Base-by-base conservation (phyloP, 495 filamentous ascomycete species). In the Astrocystis sublimbata region DNA sequence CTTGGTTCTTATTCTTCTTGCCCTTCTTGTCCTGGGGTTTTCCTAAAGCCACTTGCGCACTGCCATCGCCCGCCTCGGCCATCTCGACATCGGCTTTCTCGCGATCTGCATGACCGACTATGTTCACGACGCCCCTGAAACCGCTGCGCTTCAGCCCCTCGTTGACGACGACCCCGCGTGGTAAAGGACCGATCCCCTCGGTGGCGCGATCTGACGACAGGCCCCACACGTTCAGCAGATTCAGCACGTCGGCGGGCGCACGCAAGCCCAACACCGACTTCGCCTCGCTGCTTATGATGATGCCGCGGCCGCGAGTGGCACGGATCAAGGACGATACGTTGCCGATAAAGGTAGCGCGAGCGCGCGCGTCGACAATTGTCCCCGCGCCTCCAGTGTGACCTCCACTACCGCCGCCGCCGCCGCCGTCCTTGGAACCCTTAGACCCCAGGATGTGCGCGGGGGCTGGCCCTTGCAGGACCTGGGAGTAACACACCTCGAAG, bases 401-500 rank as follows among this genome's bases (percentile, higher is more conserved):
- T 3, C 47, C 46, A 33, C 17, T 17, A 8, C 42, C 30, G 76
- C 45, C 74, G 79, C 65, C 79, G 83, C 28, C 75, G 73, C 57
- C 69, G 76, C 46, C 51, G 7, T 63, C 60, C 28, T 49, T 63
- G 3, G 13, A 8, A 10, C 53, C 54, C 61, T 60, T 56, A 21
- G 35, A 28, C 15, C 24, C 54, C 24, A 60, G 54, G 8, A 52
- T 8, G 9, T 58, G 51, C 41, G 31, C 50, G 4, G 50, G 50
- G 3, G 51, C 41, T 1, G 60, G 60, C 30, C 60, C 45, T 15
- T 76, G 81, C 33, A 91, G 75, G 6, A 84, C 87, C 26, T 88
- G 85, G 1, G 82, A 81, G 75, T 98, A 98, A 76, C 88, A 92
- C 12, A 98, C 85, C 76, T 98, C 96, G 60, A 98, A 87, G 46